Evolutionary conservation across 345 rosid species (phyloP), one percentile per base, ranked within the genome.

Genomic region (Combretum micranthum): DNA sequence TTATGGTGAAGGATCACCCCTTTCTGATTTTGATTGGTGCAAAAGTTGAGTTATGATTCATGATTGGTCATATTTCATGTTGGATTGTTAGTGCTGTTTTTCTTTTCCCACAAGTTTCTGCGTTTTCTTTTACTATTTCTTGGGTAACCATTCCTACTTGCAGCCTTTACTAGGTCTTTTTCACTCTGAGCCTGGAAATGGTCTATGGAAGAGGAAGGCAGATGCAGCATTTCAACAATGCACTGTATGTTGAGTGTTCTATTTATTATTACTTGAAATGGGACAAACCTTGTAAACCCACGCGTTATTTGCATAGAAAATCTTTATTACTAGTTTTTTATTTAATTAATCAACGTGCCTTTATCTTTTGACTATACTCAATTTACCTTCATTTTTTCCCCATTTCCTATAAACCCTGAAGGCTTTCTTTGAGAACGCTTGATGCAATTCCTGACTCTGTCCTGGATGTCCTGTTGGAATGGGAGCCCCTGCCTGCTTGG

Each of bases 191-290:
- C 80, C 83, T 56, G 96, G 99, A 70, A 89, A 89, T 74, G 64
- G 84, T 56, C 64, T 83, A 70, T 93, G 95, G 95, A 93, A 93
- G 74, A 91, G 95, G 70, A 82, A 74, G 80, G 88, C 97, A 22
- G 99, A 93, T 75, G 77, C 83, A 54, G 97, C 99, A 50, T 81
- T 93, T 65, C 64, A 49, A 77, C 61, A 72, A 20, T 85, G 97
- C 83, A 82, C 61, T 61, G 99, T 89, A 80, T 32, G 86, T 61
- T 15, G 26, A 32, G 15, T 42, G 9, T 7, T 32, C n/a, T n/a
- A 4, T 11, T 32, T 32, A 32, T 32, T 32, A 3, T 32, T 5
- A 32, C 9, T 32, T 32, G 39, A 32, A 32, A 25, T 25, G 32
- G 39, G 39, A n/a, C n/a, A 25, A 25, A 25, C 6, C 9, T 32